Evolutionary conservation across 2,329 filamentous ascomycete species (phyloP), one percentile per base, ranked within the genome.

Genomic region (Exophiala sideris): DNA sequence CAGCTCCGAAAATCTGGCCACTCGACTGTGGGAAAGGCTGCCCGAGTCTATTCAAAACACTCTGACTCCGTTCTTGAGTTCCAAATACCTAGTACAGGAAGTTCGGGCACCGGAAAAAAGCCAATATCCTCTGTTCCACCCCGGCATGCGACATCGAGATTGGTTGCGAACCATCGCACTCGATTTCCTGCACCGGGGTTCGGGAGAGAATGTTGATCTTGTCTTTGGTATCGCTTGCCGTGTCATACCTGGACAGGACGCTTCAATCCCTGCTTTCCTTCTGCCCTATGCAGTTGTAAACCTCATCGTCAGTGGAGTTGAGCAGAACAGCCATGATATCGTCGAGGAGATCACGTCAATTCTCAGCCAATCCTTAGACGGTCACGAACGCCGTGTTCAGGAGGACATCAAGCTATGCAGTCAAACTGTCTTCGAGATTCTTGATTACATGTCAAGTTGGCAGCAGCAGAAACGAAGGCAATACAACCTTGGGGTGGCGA

Each of bases 381-480:
- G 76, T 21, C 82, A 86, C 58, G 56, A 60, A 18, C 47, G 50
- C n/a, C 70, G 78, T 33, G 81, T 88, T 62, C 81, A 81, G 46
- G 89, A 96, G 61, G 86, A 89, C 47, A 81, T 90, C 65, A 89
- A 92, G 65, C 78, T 88, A 48, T 96, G 88, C 67, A 96, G 89
- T 65, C 91, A 97, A 88, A 90, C 88, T 52, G 86, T 96, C 1
- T 99, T 99, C 68, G 83, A 87, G 44, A 83, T 95, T 3, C 79
- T 99, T 0, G 95, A 99, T 69, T 97, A 99, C 68, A 82, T 92
- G 57, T 91, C 90, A 66, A 82, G 87, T 60, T 99, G 92, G 91
- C 75, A 95, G 20, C 90, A 96, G 64, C 83, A 86, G 50, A 95
- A 89, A 68, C 82, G 83, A 69, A 78, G 80, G 69, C 73, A 63